Evolutionary conservation across 139 green algal genomes (phyloP), one percentile per base, ranked within the genome.

Genomic region (Chlorella sp.): DNA sequence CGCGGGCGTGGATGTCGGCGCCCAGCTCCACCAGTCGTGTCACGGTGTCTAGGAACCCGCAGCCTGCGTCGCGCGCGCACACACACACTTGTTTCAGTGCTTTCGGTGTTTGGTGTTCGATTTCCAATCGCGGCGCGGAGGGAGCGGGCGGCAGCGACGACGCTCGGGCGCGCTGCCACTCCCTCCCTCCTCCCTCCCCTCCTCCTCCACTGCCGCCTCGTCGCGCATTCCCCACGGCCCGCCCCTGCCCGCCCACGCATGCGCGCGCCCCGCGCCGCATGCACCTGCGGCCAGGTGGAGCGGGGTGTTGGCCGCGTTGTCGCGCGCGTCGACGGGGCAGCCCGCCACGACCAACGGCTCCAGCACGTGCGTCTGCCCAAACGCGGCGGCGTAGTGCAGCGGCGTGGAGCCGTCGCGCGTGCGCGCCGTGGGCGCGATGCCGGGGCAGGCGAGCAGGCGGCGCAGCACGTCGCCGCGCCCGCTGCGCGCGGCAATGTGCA

Each of bases 311-410:
- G 77, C 41, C 4, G 87, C 85, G 45, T 88, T 83, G 67, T 91
- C 87, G 14, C 77, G 40, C 27, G 35, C 62, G 63, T 91, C 80
- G 23, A 89, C 68, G 3, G 38, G 35, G 77, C 79, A 88, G 25
- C 87, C 87, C 27, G 81, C 85, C 19, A 65, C 48, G 29, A 91
- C 77, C 55, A 91, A 72, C 8, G 77, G 33, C 62, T 84, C 71
- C 38, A 91, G 38, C 29, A 86, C 80, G 27, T 79, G 61, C 12
- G 87, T 71, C 71, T 91, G 85, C 29, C 87, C 87, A 80, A 91
- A 91, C 17, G 85, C 87, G 11, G 87, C 85, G 15, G 82, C 87
- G 60, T 91, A 89, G 70, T 91, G 87, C 40, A 91, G 60, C 4
- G 85, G 67, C 3, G 80, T 88, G 72, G 71, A 86, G 53, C 86